Percentiles rank a stretch among this genome's conserved stretches.
Evolutionary conservation across 2,329 filamentous ascomycete species (phyloP).

Genomic region (Clonostachys rhizophaga): DNA sequence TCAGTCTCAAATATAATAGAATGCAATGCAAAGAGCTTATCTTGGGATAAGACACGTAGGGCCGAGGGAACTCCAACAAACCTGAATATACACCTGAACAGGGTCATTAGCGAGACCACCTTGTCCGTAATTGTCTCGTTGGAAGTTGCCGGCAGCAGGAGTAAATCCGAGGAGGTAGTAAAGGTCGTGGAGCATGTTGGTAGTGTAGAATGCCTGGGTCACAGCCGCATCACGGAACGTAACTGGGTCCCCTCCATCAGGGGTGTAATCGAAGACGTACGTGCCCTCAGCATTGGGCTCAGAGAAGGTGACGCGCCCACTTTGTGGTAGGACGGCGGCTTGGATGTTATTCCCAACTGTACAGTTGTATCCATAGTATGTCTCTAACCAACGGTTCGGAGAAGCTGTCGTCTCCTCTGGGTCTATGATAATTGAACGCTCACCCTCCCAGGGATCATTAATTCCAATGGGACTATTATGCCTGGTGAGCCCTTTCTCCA

Average conservation of each 20-base stretch:
- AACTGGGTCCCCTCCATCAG: slow-evolving; percentile 18
- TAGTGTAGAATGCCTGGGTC: slow-evolving; percentile 51
- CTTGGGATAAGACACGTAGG: too few species aligned
- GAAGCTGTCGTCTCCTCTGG: background rate
- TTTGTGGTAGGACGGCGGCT: background rate
- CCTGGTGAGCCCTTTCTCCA: background rate
- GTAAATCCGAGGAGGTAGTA: slow-evolving; percentile 50
- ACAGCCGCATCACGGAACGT: slow-evolving; percentile 42
- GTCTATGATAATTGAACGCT: slow-evolving; percentile 42
- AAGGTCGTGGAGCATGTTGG: slow-evolving; percentile 49
- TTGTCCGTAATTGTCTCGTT: slow-evolving; percentile 42
- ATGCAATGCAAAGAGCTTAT: too few species aligned
- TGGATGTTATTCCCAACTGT: background rate
- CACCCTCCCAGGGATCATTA: background rate
- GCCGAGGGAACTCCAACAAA: too few species aligned
- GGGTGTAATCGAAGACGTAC: slow-evolving; percentile 34
- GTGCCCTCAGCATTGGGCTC: slow-evolving; percentile 26
- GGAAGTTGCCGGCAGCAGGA: slow-evolving; percentile 49
- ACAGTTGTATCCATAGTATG: background rate
- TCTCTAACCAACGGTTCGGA: background rate
- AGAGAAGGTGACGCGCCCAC: slow-evolving; percentile 25
- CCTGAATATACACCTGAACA: slow-evolving; percentile 43
- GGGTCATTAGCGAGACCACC: slow-evolving; percentile 41
- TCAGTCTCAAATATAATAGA: too few species aligned
- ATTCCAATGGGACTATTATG: background rate